Percentiles rank a stretch among this genome's conserved stretches.
Evolutionary conservation across 2,329 filamentous ascomycete species (phyloP).

Genomic region (Zasmidium cellare): DNA sequence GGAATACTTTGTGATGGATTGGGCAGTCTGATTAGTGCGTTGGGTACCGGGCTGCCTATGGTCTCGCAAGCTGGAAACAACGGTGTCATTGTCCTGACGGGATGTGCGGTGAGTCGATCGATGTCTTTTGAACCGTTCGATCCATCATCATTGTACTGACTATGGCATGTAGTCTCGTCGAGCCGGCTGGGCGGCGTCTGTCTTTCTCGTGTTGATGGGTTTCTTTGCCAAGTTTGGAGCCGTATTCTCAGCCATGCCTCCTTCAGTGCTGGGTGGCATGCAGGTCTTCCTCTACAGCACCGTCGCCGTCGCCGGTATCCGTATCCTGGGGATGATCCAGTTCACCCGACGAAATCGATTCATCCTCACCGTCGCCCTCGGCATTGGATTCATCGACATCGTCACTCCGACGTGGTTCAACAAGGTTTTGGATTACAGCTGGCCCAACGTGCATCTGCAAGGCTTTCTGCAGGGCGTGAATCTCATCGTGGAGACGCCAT

Average conservation of each 20-base stretch:
- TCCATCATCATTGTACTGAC: background rate
- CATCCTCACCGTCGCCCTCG: slow-evolving; percentile 53
- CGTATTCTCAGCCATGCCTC: slow-evolving; percentile 11
- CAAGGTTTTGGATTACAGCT: slow-evolving; percentile 6
- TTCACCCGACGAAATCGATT: slow-evolving; percentile 77
- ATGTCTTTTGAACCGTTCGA: too few relatives aligned
- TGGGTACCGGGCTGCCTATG: slow-evolving; percentile 13
- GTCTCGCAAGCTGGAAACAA: slow-evolving; percentile 14
- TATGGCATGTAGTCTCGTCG: background rate
- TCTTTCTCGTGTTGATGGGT: slow-evolving; percentile 11
- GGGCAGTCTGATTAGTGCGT: slow-evolving; percentile 8
- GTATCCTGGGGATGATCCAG: slow-evolving; percentile 67
- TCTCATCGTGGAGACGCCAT: slow-evolving; percentile 13
- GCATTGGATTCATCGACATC: slow-evolving; percentile 10
- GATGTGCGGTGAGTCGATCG: slow-evolving; percentile 6
- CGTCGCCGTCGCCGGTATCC: slow-evolving; percentile 72
- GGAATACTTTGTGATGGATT: slow-evolving; percentile 14
- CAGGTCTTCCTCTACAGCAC: slow-evolving; percentile 74
- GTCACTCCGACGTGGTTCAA: slow-evolving; percentile 9
- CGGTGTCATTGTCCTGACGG: slow-evolving; percentile 13
- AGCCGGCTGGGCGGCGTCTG: slow-evolving; percentile 10
- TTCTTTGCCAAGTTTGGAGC: slow-evolving; percentile 11
- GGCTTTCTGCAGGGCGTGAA: slow-evolving; percentile 12
- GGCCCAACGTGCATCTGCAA: slow-evolving; percentile 1
- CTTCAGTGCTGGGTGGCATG: slow-evolving; percentile 42